phyloP scores from a whole-genome alignment of 495 filamentous ascomycete genomes.

The Penicillium diatomitis region DNA sequence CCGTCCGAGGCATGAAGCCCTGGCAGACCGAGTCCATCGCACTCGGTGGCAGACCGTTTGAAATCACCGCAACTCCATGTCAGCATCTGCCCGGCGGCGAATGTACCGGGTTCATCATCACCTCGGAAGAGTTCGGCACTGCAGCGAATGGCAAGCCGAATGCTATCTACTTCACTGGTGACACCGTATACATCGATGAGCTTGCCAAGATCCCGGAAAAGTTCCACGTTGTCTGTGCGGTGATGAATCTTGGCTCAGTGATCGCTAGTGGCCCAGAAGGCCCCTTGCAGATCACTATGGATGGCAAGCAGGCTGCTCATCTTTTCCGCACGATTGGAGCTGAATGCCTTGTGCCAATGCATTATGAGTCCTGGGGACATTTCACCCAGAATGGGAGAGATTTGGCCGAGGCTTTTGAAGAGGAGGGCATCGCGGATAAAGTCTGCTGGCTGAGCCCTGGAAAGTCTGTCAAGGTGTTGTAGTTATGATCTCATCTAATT shows the following conservation, averaged over 20 bases:
- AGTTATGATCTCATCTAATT: background rate
- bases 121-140: constrained; percentile 28
- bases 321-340: constrained; percentile 35
- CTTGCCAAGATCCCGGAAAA: constrained; percentile 16
- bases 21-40: constrained; percentile 17
- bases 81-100: constrained; percentile 39
- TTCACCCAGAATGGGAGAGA: constrained; percentile 30
- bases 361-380: constrained; percentile 45
- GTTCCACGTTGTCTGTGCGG: constrained; percentile 15
- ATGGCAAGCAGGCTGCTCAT: constrained; percentile 33
- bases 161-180: constrained; percentile 47
- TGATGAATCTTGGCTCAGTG: constrained; percentile 19
- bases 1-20: constrained; percentile 29
- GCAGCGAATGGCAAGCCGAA: constrained; percentile 32
- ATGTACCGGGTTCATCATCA: constrained; percentile 40
- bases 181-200: constrained; percentile 44
- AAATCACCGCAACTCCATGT: constrained; percentile 36
- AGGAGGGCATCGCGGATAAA: constrained; percentile 18
- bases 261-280: too few relatives aligned
- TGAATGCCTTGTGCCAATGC: constrained; percentile 42
- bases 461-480: background rate
- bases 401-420: constrained; percentile 14
- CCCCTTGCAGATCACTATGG: constrained; percentile 41
- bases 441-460: constrained; percentile 18
- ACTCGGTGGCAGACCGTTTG: constrained; percentile 14